A percentile compares a stretch with the other conserved stretches of the same genome.
Conservation (phyloP, 176 grass and related monocot species). For the Elaeis guineensis region DNA sequence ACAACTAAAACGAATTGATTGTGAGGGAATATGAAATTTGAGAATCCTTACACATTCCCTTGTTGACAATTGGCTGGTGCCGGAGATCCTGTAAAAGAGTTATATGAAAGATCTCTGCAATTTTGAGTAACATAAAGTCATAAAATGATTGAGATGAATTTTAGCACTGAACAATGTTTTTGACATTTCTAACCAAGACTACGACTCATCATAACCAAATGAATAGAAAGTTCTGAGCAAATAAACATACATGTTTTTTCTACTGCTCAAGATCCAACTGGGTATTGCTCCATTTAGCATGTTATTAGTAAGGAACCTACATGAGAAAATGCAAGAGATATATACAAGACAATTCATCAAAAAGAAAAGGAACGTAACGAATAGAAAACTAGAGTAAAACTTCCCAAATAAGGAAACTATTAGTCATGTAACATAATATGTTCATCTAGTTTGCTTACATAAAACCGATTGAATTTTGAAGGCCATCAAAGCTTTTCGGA, state of each 20-base stretch:
- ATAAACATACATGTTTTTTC: slow-evolving; percentile 59
- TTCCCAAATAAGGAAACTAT: slow-evolving; percentile 5
- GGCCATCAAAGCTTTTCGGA: slow-evolving; percentile 39
- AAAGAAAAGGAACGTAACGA: not conserved
- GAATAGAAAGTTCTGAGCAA: slow-evolving; percentile 1
- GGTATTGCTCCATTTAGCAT: slow-evolving; percentile 75
- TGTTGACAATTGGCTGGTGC: not conserved
- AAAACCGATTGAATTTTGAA: slow-evolving; percentile 35
- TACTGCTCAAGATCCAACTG: slow-evolving; percentile 82
- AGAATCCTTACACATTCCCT: slow-evolving; percentile 11
- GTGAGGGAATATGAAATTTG: too few species aligned
- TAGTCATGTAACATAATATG: not conserved
- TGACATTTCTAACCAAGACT: not conserved
- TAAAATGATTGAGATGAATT: too few species aligned
- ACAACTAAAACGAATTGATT: too few species aligned
- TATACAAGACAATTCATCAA: not conserved
- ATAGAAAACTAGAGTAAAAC: not conserved
- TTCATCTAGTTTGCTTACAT: slow-evolving; percentile 48
- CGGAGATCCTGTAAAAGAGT: slow-evolving; percentile 8
- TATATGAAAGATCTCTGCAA: slow-evolving; percentile 17
- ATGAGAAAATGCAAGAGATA: slow-evolving; percentile 13
- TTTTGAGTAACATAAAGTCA: too few species aligned
- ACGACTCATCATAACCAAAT: slow-evolving; percentile 7
- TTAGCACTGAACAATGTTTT: not conserved
- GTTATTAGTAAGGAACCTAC: slow-evolving; percentile 71